Evolutionary conservation across 768 basidiomycete species (phyloP).

Genomic region (Agrocybe praecox): DNA sequence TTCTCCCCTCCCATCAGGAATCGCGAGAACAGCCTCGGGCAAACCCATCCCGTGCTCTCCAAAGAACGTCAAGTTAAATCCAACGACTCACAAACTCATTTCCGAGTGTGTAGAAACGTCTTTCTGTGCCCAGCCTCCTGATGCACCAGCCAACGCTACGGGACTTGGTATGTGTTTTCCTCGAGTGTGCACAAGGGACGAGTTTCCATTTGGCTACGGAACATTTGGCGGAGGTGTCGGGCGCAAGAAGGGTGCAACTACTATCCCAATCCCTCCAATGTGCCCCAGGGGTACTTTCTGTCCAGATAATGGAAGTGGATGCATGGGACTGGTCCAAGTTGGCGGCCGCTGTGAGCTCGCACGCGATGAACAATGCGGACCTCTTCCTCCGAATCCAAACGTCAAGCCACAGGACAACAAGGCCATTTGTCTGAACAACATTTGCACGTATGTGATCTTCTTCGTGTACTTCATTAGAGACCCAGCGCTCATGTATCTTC

Average conservation of each 20-base stretch:
- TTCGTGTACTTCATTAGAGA: not conserved
- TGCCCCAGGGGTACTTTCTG: constrained; percentile 61
- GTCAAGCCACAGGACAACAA: constrained; percentile 52
- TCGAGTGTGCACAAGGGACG: constrained; percentile 60
- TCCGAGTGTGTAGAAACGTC: constrained; percentile 62
- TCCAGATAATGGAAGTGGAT: constrained; percentile 67
- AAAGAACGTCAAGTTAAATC: constrained; percentile 53
- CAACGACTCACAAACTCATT: constrained; percentile 55
- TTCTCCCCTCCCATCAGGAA: constrained; percentile 12
- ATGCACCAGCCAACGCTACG: constrained; percentile 20
- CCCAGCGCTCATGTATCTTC: not conserved
- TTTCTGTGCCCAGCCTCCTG: constrained; percentile 49
- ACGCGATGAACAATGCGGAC: constrained; percentile 58
- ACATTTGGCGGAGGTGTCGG: constrained; percentile 19
- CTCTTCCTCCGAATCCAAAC: constrained; percentile 36
- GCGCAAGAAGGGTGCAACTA: constrained; percentile 10
- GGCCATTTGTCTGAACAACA: constrained; percentile 57
- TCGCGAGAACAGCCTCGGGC: constrained; percentile 23
- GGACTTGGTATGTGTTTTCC: constrained; percentile 49
- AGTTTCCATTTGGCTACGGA: constrained; percentile 59
- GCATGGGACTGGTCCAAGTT: constrained; percentile 38
- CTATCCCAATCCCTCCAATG: constrained; percentile 48
- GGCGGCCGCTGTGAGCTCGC: constrained; percentile 61
- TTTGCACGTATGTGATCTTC: constrained; percentile 52
- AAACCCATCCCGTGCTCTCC: constrained; percentile 38